Evolutionary conservation across 768 basidiomycete species (phyloP).

Genomic region (Hysterangium stoloniferum): DNA sequence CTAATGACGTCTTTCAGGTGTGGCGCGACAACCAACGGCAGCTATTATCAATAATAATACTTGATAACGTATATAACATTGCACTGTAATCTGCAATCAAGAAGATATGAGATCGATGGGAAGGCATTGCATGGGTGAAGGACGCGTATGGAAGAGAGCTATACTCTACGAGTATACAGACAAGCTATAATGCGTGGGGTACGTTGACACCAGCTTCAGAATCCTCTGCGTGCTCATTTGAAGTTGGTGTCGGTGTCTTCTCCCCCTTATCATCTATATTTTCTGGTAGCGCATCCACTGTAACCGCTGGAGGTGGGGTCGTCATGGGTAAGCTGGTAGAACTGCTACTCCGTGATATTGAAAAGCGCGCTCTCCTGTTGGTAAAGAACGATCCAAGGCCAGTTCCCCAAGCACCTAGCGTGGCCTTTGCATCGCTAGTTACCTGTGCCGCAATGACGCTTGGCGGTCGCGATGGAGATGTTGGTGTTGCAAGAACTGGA

Average conservation of each 20-base stretch:
- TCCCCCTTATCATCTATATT: neutral
- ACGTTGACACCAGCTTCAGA: too few species aligned
- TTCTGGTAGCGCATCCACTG: neutral
- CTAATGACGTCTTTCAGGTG: too few species aligned
- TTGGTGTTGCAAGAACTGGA: slow-evolving; percentile 5
- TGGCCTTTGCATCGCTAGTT: slow-evolving; percentile 27
- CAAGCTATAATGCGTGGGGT: too few species aligned
- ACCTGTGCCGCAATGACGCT: slow-evolving; percentile 24
- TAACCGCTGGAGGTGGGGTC: neutral
- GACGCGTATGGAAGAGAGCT: too few species aligned
- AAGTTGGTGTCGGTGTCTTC: neutral
- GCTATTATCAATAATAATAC: too few species aligned
- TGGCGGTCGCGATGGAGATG: slow-evolving; percentile 19
- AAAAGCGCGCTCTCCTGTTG: slow-evolving; percentile 31
- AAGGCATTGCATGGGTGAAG: too few species aligned
- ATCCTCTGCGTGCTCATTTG: too few species aligned
- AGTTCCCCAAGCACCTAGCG: slow-evolving; percentile 33
- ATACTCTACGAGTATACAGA: too few species aligned
- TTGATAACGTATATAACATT: too few species aligned
- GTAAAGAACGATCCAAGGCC: slow-evolving; percentile 44
- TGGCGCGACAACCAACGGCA: too few species aligned
- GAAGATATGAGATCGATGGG: too few species aligned
- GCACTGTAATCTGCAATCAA: too few species aligned
- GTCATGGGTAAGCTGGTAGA: neutral
- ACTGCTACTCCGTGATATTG: slow-evolving; percentile 18